Base-by-base conservation (phyloP, 345 rosid genomes). In the Capsella bursapastoris region DNA sequence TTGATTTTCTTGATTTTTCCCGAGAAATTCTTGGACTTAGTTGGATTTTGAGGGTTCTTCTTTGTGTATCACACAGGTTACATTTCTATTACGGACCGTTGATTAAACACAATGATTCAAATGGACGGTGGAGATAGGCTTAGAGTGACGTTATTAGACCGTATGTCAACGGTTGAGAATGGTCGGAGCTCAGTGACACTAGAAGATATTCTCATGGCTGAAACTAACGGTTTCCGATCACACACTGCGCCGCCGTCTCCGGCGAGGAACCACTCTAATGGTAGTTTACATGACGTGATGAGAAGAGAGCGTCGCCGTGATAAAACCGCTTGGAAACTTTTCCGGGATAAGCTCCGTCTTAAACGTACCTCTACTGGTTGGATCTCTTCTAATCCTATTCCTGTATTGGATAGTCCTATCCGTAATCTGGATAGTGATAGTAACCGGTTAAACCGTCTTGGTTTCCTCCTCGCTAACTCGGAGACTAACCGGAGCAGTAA, bases 291-390 rank as follows among this genome's bases (percentile, higher is more conserved):
- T 5, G 92, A 88, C 56, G 82, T 86, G 8, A 86, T 88, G 75
- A 49, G 96, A 88, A 38, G 89, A 79, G 75, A 35, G 11, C 57
- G 74, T 32, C 73, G 70, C 48, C 70, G 70, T 2, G 89, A 90
- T 49, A 79, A 78, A 77, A 86, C 80, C 70, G 80, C 84, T 74
- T 92, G 98, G 98, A 88, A 80, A 66, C 68, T 73, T 7, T 82
- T 92, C 73, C 80, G 90, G 22, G 92, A 87, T 47, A 83, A 78
- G 64, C 83, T 90, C 55, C 84, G 90, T 4, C 85, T 90, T 3
- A 86, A 76, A 78, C 84, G 95, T 4, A 84, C 89, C n/a, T 80
- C 85, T 47, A 78, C 88, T 49, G 85, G 84, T 47, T 91, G 90
- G 92, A 83, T 82, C 53, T 84, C 93, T 2, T 68, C 83, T 1